A percentile compares a stretch with the other conserved stretches of the same genome.
Evolutionary conservation across 495 filamentous ascomycete genomes (phyloP).

Genomic region (Aspergillus indologenus): DNA sequence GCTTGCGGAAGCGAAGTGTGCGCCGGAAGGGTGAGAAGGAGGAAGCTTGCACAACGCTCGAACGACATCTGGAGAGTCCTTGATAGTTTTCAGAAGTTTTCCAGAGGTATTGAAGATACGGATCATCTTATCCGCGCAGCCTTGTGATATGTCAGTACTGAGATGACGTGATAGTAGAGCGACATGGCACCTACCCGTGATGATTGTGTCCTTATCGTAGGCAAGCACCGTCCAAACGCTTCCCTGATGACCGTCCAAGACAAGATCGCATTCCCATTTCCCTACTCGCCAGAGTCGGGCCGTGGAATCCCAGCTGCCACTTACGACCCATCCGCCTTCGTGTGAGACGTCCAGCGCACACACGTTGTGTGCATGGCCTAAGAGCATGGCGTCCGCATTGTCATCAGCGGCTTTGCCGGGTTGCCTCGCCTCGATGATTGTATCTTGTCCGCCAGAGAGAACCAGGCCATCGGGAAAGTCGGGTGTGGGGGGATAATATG

Average conservation of each 20-base stretch:
- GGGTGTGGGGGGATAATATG: slow-evolving; percentile 69
- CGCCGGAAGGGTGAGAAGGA: slow-evolving; percentile 70
- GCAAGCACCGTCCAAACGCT: slow-evolving; percentile 89
- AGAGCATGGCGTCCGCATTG: slow-evolving; percentile 77
- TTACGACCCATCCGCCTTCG: slow-evolving; percentile 70
- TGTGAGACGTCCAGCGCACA: slow-evolving; percentile 78
- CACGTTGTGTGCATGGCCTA: slow-evolving; percentile 84
- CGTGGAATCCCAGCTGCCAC: slow-evolving; percentile 92
- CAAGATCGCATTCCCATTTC: slow-evolving; percentile 69
- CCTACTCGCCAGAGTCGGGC: slow-evolving; percentile 73
- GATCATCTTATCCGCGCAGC: slow-evolving; percentile 84
- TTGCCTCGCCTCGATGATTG: slow-evolving; percentile 85
- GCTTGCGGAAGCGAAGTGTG: slow-evolving; percentile 83
- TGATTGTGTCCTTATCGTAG: slow-evolving; percentile 72
- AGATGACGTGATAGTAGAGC: neutral
- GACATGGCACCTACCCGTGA: slow-evolving; percentile 61
- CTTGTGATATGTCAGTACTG: slow-evolving; percentile 30
- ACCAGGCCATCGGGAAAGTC: slow-evolving; percentile 76
- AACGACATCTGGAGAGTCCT: slow-evolving; percentile 74
- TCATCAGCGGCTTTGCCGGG: slow-evolving; percentile 61
- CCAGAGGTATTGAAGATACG: slow-evolving; percentile 72
- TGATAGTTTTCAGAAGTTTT: slow-evolving; percentile 61
- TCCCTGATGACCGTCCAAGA: slow-evolving; percentile 72
- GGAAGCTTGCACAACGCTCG: slow-evolving; percentile 82
- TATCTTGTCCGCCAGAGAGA: slow-evolving; percentile 82